A percentile compares a stretch with the other conserved stretches of the same genome.
These are phyloP conservation scores for Chimonanthus salicifolius DNA, from an alignment of 164 flowering plant species.

Conservation along the genomic window DNA sequence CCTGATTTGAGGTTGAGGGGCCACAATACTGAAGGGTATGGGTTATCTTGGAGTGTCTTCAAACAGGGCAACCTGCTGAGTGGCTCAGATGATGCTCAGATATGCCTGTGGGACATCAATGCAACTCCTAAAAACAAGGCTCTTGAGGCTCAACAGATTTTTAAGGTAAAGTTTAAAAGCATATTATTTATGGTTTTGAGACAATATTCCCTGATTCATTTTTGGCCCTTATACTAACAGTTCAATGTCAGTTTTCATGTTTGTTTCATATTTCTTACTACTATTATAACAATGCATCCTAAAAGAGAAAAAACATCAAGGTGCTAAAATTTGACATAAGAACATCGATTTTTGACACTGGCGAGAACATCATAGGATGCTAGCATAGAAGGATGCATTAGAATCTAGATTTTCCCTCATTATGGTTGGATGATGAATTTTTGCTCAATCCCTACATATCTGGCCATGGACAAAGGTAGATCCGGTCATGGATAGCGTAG, in stretches of 20 bases:
- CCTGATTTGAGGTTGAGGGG: slow-evolving; percentile 94
- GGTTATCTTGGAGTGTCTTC: slow-evolving; percentile 90
- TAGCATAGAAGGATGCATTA: too few species aligned
- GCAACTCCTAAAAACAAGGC: slow-evolving; percentile 79
- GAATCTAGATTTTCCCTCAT: too few species aligned
- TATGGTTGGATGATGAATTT: too few species aligned
- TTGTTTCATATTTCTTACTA: too few species aligned
- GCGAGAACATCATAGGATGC: too few species aligned
- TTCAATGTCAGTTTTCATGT: neutral
- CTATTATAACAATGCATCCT: too few species aligned
- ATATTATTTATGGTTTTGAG: neutral
- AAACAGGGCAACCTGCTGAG: slow-evolving; percentile 86
- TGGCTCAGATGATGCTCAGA: slow-evolving; percentile 98
- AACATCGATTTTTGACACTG: too few species aligned
- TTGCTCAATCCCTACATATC: too few species aligned
- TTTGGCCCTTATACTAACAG: neutral
- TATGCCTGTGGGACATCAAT: slow-evolving; percentile 91
- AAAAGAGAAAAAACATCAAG: too few species aligned
- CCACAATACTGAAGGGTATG: slow-evolving; percentile 92
- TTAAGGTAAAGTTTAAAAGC: slow-evolving; percentile 47
- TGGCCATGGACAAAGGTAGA: too few species aligned
- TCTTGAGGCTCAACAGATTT: slow-evolving; percentile 86
- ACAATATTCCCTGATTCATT: neutral
- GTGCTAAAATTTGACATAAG: too few species aligned
- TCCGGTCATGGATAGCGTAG: too few species aligned